Evolutionary conservation across 2,329 filamentous ascomycete species (phyloP).

Genomic region (Pezicula carpinea): DNA sequence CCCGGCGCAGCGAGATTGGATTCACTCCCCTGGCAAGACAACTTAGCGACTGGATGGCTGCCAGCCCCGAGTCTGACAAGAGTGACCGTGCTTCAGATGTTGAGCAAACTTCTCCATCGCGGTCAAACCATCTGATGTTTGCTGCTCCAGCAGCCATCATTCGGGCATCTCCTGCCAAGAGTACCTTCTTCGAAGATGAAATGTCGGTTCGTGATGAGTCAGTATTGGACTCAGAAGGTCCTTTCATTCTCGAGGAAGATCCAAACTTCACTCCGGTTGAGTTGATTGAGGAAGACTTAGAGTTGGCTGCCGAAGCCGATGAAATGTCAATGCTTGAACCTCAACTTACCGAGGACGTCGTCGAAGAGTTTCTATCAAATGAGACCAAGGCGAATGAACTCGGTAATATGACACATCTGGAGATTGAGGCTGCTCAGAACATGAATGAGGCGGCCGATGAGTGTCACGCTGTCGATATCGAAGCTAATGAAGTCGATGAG

Average conservation of each 20-base stretch:
- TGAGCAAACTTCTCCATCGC: constrained; percentile 11
- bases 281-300: constrained; percentile 51
- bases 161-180: constrained; percentile 32
- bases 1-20: constrained; percentile 35
- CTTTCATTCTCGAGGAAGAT: constrained; percentile 14
- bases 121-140: constrained; percentile 1
- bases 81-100: background rate
- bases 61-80: constrained; percentile 43
- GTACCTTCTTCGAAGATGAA: constrained; percentile 57
- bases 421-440: too few relatives aligned
- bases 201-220: constrained; percentile 44
- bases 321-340: constrained; percentile 30
- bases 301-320: constrained; percentile 52
- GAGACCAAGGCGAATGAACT: too few relatives aligned
- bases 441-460: too few relatives aligned
- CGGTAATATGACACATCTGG: too few relatives aligned
- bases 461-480: too few relatives aligned
- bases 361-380: too few relatives aligned
- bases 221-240: constrained; percentile 24
- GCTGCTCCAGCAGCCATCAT: background rate
- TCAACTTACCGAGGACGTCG: too few relatives aligned
- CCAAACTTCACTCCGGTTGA: constrained; percentile 41
- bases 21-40: constrained; percentile 62
- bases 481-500: constrained; percentile 51
- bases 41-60: constrained; percentile 58